Evolutionary conservation across 2,329 filamentous ascomycete species (phyloP).

Genomic region (Fusarium begoniae): DNA sequence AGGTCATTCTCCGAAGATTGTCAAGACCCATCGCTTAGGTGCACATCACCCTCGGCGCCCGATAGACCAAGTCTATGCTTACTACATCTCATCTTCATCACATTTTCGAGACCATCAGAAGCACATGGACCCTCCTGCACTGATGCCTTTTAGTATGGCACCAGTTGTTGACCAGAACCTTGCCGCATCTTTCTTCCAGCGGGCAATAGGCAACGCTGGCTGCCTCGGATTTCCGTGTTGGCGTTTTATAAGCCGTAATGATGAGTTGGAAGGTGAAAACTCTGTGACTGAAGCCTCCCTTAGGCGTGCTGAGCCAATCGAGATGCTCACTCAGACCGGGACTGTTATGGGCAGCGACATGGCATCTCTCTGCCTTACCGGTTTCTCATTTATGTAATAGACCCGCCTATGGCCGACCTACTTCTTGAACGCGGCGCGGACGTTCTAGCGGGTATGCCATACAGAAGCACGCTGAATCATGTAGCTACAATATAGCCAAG

Average conservation of each 20-base stretch:
- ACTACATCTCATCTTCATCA: background rate
- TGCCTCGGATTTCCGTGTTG: background rate
- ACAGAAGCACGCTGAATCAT: accelerated
- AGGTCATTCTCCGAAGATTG: accelerated
- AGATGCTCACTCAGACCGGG: background rate
- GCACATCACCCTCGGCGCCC: accelerated
- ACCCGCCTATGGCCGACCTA: accelerated
- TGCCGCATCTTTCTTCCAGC: no score
- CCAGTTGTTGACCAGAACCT: background rate
- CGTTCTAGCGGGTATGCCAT: background rate
- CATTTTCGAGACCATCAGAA: no score
- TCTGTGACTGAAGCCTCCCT: accelerated
- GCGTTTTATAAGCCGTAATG: background rate
- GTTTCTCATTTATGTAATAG: accelerated
- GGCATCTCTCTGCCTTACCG: background rate
- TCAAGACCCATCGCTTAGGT: background rate
- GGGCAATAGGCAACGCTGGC: background rate
- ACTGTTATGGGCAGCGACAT: background rate
- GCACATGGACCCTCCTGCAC: accelerated
- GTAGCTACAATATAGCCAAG: accelerated
- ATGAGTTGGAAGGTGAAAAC: accelerated
- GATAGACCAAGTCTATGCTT: accelerated
- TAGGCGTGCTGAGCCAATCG: background rate
- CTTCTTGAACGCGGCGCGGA: accelerated
- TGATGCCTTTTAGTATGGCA: accelerated